These are phyloP conservation scores for Macrophomina phaseolina DNA, from an alignment of 2,329 filamentous ascomycete species.

Conservation along the genomic window DNA sequence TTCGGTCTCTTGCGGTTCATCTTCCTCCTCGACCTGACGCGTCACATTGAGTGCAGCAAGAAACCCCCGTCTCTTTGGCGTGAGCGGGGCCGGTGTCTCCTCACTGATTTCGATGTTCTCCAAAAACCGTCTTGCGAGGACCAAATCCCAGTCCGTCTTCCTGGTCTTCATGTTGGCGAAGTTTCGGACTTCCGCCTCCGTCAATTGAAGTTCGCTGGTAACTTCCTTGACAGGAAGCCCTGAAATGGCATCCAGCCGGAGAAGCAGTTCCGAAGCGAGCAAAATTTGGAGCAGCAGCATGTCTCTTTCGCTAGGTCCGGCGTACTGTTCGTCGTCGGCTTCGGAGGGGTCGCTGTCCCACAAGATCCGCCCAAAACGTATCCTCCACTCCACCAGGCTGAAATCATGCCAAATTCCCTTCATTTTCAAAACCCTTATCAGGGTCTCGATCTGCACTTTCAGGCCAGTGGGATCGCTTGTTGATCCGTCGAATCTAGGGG, in stretches of 20 bases:
- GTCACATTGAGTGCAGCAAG: conserved; percentile 37
- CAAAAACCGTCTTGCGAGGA: conserved; percentile 59
- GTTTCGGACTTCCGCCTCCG: conserved; percentile 50
- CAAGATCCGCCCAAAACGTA: conserved; percentile 72
- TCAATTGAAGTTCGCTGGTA: conserved; percentile 48
- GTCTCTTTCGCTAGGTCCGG: conserved; percentile 53
- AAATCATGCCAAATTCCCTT: conserved; percentile 77
- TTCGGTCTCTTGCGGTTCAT: conserved; percentile 25
- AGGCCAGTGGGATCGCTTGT: conserved; percentile 64
- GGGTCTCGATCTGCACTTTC: conserved; percentile 71
- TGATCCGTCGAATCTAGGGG: conserved; percentile 47
- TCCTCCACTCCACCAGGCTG: conserved; percentile 75
- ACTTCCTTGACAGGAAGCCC: conserved; percentile 40
- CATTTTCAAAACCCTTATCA: conserved; percentile 68
- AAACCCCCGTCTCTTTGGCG: conserved; percentile 37
- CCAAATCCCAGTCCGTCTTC: conserved; percentile 63
- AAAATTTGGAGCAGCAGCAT: conserved; percentile 61
- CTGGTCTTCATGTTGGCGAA: conserved; percentile 55
- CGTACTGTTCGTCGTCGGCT: conserved; percentile 20
- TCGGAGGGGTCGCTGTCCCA: conserved; percentile 58
- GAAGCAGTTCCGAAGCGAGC: conserved; percentile 59
- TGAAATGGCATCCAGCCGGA: conserved; percentile 58
- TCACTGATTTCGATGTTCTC: conserved; percentile 55
- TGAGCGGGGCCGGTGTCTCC: conserved; percentile 31
- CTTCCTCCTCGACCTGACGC: conserved; percentile 31